Percentiles rank a stretch among this genome's conserved stretches.
phyloP scores from a whole-genome alignment of 148 eudicot species.

The Bassia scoparia region DNA sequence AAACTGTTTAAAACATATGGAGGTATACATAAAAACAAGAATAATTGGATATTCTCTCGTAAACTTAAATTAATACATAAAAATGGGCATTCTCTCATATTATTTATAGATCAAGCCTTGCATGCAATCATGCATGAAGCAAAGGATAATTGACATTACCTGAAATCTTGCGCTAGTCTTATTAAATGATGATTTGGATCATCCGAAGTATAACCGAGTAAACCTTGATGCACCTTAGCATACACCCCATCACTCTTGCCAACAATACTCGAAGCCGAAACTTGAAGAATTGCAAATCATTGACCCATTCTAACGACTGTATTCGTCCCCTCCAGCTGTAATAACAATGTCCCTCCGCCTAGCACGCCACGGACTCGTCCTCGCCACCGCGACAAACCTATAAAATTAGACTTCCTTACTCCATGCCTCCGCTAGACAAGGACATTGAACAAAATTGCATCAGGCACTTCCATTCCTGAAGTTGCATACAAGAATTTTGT shows the following conservation, averaged over 20 bases:
- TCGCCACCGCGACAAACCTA: conserved; percentile 70
- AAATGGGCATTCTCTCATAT: no score
- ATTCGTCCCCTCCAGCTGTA: conserved; percentile 81
- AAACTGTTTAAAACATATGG: no score
- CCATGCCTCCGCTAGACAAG: conserved; percentile 71
- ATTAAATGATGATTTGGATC: conserved; percentile 58
- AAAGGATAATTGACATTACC: conserved; percentile 29
- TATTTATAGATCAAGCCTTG: no score
- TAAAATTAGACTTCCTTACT: conserved; percentile 73
- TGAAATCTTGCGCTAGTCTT: conserved; percentile 62
- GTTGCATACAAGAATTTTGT: conserved; percentile 76
- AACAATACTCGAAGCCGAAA: conserved; percentile 44
- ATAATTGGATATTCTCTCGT: no score
- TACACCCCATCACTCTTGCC: conserved; percentile 31
- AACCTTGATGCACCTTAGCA: conserved; percentile 57
- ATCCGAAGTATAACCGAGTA: conserved; percentile 63
- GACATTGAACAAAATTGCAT: conserved; percentile 56
- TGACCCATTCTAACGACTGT: conserved; percentile 61
- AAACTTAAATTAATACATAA: no score
- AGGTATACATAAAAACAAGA: no score
- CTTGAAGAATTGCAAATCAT: conserved; percentile 46
- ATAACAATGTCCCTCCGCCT: conserved; percentile 76
- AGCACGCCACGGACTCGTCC: conserved; percentile 45
- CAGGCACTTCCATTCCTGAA: conserved; percentile 49
- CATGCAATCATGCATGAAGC: background rate